phyloP scores from a whole-genome alignment of 2,329 filamentous ascomycete genomes.

The Diplocarpon mali region DNA sequence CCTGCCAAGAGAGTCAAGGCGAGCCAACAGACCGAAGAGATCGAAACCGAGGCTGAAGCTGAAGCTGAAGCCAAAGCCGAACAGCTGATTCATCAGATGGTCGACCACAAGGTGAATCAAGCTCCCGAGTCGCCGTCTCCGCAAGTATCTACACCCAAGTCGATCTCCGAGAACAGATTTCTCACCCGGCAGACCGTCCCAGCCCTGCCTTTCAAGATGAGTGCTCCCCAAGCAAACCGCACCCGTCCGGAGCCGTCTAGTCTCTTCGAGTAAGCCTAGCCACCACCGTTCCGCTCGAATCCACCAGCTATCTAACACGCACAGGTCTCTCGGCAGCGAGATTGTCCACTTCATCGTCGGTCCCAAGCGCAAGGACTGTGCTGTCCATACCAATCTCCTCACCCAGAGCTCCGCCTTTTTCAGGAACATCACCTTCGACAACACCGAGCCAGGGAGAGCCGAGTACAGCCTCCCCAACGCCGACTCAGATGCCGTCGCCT shows the following conservation, averaged over 20 bases:
- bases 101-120: not conserved
- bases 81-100: not conserved
- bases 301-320: not conserved
- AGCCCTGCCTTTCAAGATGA: not conserved
- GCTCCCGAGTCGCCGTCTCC: not conserved
- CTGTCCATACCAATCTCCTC: slow-evolving; percentile 3
- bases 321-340: slow-evolving; percentile 1
- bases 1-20: not conserved
- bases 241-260: not conserved
- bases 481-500: not conserved
- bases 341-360: slow-evolving; percentile 8
- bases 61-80: not conserved
- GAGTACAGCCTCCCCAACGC: slow-evolving; percentile 1
- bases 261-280: not conserved
- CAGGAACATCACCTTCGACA: not conserved
- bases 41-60: not conserved
- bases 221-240: not conserved
- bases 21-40: not conserved
- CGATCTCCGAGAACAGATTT: too few relatives aligned
- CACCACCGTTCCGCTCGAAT: not conserved
- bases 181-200: not conserved
- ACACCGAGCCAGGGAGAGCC: not conserved
- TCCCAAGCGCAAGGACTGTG: slow-evolving; percentile 6
- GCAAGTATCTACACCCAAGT: not conserved
- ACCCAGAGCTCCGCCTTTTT: slow-evolving; percentile 1